Conservation (phyloP, 2,329 filamentous ascomycete species). For the Trichoderma asperellum region DNA sequence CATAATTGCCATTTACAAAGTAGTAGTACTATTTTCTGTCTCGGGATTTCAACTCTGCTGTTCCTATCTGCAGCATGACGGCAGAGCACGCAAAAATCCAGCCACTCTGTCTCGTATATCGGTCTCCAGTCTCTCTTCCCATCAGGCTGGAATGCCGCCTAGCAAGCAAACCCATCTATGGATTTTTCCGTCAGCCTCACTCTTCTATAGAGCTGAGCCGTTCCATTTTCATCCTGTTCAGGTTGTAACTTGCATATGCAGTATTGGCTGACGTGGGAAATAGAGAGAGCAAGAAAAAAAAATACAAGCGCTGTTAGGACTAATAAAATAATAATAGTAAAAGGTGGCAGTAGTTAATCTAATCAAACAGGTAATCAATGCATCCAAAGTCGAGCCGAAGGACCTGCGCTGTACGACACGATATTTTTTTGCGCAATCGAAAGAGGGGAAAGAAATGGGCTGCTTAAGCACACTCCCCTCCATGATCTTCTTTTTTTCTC, state of each 20-base stretch:
- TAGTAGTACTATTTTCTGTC: background rate
- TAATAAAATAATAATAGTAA: background rate
- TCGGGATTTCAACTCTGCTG: background rate
- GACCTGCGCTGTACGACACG: slow-evolving; percentile 16
- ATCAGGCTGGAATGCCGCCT: slow-evolving; percentile 3
- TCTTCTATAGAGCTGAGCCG: background rate
- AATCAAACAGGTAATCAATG: slow-evolving; percentile 4
- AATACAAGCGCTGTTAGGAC: background rate
- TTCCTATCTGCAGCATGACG: background rate
- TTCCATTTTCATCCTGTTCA: background rate
- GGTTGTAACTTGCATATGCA: background rate
- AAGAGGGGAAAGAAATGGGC: background rate
- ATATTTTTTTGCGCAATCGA: background rate
- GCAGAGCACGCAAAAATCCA: background rate
- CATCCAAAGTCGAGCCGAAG: background rate
- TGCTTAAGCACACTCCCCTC: slow-evolving; percentile 22
- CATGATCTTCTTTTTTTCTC: background rate
- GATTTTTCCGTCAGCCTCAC: slow-evolving; percentile 2
- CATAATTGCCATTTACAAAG: background rate
- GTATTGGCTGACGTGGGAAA: background rate
- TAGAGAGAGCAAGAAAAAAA: background rate
- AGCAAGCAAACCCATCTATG: background rate
- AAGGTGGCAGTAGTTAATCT: background rate
- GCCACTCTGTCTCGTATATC: background rate
- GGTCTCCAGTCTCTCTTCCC: background rate